Evolutionary conservation across 106 monocot species (phyloP).

Genomic region (Phalaenopsis aphrodite): DNA sequence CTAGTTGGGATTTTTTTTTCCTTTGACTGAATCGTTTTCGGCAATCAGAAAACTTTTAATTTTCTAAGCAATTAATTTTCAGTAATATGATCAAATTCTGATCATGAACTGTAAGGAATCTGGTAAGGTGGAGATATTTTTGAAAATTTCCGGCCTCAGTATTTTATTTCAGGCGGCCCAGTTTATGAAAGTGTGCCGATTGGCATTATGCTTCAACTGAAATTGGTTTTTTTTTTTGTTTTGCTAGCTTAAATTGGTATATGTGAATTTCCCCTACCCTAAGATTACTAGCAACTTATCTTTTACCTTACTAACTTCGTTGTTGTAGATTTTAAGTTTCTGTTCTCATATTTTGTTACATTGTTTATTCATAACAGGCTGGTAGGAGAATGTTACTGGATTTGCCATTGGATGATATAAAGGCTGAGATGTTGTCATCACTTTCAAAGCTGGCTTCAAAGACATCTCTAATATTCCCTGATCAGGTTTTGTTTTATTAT

Average conservation of each 20-base stretch:
- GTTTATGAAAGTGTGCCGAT: too few relatives aligned
- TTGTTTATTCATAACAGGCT: constrained; percentile 33
- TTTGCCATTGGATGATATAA: constrained; percentile 26
- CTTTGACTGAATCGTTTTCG: neutral
- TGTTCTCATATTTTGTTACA: neutral
- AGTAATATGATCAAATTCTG: too few relatives aligned
- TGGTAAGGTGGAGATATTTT: too few relatives aligned
- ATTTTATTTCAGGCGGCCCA: too few relatives aligned
- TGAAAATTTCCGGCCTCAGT: too few relatives aligned
- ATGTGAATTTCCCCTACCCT: neutral
- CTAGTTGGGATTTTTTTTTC: neutral
- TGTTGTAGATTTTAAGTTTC: neutral
- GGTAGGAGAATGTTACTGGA: constrained; percentile 39
- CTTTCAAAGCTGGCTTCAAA: constrained; percentile 65
- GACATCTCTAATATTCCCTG: constrained; percentile 33
- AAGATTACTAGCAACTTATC: neutral
- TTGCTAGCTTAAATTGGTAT: neutral
- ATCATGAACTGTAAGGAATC: too few relatives aligned
- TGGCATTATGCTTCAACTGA: neutral
- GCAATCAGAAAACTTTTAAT: too few relatives aligned
- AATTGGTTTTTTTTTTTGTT: neutral
- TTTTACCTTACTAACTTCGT: neutral
- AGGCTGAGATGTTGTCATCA: constrained; percentile 49
- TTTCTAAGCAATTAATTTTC: too few relatives aligned
- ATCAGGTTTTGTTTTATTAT: constrained; percentile 49